Base-by-base conservation (phyloP, 2,329 filamentous ascomycete genomes). In the Catunica adiposa region DNA sequence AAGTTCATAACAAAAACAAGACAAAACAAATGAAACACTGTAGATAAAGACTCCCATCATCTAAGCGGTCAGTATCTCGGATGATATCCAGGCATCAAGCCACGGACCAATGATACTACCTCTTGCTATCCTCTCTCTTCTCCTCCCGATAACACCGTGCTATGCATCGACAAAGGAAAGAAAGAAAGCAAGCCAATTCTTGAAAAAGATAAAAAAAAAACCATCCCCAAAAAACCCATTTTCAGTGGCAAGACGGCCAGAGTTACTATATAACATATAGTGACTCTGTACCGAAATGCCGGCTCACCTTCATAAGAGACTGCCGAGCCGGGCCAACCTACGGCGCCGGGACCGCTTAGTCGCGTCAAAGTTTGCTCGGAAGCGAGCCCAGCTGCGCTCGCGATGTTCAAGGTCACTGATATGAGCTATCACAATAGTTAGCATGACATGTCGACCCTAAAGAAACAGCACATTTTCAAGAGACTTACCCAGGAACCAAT, bases 401-500 rank as follows among this genome's bases (percentile, higher is more conserved):
- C 74, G 73, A 54, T 73, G 70, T 34, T 78, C 74, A 60, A 68
- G 69, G 58, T 71, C 70, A 58, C 66, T 71, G 68, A 76, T 75
- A 59, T 77, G 74, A 23, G 68, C 76, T 79, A 47, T 17, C 44
- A 3, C n/a, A 51, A 25, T n/a, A 15, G 15, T 9, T 22, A 5
- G 17, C 14, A 20, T 17, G 8, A 44, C 5, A 34, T 5, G 9
- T 44, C 20, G 20, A n/a, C 8, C 14, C 40, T n/a, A n/a, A 3
- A n/a, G 15, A 44, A 2, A 44, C 15, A 34, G 22, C 5, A 31
- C 15, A 9, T n/a, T 22, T 11, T 22, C n/a, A 29, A 50, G 8
- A 47, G 11, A 70, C 75, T 67, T 64, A 79, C 78, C 70, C 15
- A 82, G 65, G 59, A 80, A 74, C 70, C 73, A 77, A 64, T 82